A percentile compares a stretch with the other conserved stretches of the same genome.
phyloP scores from a whole-genome alignment of 73 alveolate genomes.

The Effrenium voratum region DNA sequence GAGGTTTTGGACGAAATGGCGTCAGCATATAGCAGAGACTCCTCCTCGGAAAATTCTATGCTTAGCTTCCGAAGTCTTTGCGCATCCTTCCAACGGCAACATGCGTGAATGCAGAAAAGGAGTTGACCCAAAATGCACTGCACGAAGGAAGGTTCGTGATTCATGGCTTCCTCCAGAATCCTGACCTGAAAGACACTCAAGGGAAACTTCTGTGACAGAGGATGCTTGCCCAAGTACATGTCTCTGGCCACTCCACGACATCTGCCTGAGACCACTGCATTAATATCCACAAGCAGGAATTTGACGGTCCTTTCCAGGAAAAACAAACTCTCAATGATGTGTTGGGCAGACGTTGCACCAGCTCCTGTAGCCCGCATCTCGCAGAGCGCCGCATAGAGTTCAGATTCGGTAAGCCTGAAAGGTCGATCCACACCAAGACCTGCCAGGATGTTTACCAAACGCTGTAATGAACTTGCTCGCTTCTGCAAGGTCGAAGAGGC shows the following conservation, averaged over 20 bases:
- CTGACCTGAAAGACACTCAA: not conserved
- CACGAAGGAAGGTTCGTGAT: not conserved
- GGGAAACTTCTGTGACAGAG: not conserved
- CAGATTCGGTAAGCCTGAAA: too few species aligned
- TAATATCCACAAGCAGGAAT: not conserved
- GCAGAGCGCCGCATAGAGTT: not conserved
- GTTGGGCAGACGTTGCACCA: not conserved
- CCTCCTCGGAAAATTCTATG: not conserved
- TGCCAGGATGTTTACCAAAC: too few species aligned
- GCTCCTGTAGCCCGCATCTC: not conserved
- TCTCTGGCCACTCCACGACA: not conserved
- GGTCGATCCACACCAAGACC: too few species aligned
- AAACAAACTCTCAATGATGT: not conserved
- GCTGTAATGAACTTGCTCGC: too few species aligned
- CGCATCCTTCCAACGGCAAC: conserved; percentile 25
- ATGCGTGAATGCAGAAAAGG: not conserved
- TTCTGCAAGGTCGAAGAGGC: not conserved
- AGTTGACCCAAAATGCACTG: not conserved
- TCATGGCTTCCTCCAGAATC: not conserved
- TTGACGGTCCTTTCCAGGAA: not conserved
- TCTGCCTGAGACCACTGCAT: not conserved
- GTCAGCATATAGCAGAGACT: not conserved
- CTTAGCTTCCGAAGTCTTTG: not conserved
- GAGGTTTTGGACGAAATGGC: not conserved
- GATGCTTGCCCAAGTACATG: not conserved